A percentile compares a stretch with the other conserved stretches of the same genome.
Conservation (phyloP, 805 yeast species). For the Wickerhamiella siamensis region DNA sequence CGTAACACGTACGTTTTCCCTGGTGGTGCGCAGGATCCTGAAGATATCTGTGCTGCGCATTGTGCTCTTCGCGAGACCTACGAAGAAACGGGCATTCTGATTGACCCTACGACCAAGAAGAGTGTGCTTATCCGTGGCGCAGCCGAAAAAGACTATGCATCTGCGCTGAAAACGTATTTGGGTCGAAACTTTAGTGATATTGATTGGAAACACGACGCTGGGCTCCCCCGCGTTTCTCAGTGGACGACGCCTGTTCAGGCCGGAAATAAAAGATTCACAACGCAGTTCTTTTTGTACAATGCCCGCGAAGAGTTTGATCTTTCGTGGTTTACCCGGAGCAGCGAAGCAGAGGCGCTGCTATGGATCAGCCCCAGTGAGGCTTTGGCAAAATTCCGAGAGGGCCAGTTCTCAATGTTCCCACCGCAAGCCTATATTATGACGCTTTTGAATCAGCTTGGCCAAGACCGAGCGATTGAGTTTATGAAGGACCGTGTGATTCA, state of each 20-base stretch:
- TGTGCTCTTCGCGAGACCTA: constrained; percentile 23
- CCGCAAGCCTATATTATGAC: constrained; percentile 22
- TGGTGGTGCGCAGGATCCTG: constrained; percentile 21
- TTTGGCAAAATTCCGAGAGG: constrained; percentile 13
- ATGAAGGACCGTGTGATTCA: constrained; percentile 13
- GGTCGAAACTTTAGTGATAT: background rate
- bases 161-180: background rate
- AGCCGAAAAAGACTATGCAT: background rate
- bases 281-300: constrained; percentile 19
- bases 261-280: constrained; percentile 17
- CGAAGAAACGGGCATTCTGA: constrained; percentile 23
- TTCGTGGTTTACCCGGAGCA: constrained; percentile 4
- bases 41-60: constrained; percentile 16
- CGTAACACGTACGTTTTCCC: constrained; percentile 23
- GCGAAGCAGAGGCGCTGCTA: constrained; percentile 12
- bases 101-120: constrained; percentile 11
- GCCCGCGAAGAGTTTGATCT: constrained; percentile 11
- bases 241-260: constrained; percentile 22
- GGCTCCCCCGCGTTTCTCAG: constrained; percentile 12
- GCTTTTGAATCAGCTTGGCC: constrained; percentile 10
- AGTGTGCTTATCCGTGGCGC: constrained; percentile 1
- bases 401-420: constrained; percentile 18
- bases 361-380: constrained; percentile 21
- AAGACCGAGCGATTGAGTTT: constrained; percentile 4
- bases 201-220: constrained; percentile 8